These are phyloP conservation scores for Neopestalotiopsis clavispora DNA, from an alignment of 2,329 filamentous ascomycete genomes.

Conservation along the genomic window DNA sequence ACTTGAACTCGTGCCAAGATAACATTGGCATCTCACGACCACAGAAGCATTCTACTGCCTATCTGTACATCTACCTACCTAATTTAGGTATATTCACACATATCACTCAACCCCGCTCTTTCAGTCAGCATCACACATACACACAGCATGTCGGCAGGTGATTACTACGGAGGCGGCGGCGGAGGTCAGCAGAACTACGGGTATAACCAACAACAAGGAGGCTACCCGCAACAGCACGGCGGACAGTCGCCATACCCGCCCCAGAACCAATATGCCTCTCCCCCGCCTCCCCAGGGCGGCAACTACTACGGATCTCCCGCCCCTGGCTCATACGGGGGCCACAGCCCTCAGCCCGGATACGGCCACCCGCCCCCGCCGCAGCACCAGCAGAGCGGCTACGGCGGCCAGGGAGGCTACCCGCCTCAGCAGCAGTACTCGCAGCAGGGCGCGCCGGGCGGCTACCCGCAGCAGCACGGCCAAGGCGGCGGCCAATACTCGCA, in stretches of 20 bases:
- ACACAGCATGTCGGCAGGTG: conserved; percentile 14
- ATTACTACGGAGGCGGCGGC: conserved; percentile 18
- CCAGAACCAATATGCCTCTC: conserved; percentile 21
- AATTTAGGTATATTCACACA: neutral
- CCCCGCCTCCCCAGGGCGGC: conserved; percentile 15
- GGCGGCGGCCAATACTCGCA: too few species aligned
- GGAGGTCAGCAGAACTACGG: conserved; percentile 17
- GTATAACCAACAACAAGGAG: conserved; percentile 14
- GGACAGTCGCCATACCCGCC: conserved; percentile 17
- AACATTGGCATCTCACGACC: neutral
- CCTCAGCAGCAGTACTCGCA: conserved; percentile 8
- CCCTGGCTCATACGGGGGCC: conserved; percentile 15
- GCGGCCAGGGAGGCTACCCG: neutral
- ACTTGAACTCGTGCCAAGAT: neutral
- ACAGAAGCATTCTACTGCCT: neutral
- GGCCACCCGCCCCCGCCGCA: conserved; percentile 13
- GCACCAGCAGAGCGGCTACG: conserved; percentile 1
- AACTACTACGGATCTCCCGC: conserved; percentile 3
- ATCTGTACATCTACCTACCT: neutral
- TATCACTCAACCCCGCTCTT: neutral
- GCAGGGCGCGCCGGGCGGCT: neutral
- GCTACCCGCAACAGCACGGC: conserved; percentile 13
- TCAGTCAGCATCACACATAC: too few species aligned
- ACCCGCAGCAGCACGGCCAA: conserved; percentile 11
- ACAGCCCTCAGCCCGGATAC: conserved; percentile 18